Conservation (phyloP, 192 early-diverging fungal species). For the Dissophora globulifera region DNA sequence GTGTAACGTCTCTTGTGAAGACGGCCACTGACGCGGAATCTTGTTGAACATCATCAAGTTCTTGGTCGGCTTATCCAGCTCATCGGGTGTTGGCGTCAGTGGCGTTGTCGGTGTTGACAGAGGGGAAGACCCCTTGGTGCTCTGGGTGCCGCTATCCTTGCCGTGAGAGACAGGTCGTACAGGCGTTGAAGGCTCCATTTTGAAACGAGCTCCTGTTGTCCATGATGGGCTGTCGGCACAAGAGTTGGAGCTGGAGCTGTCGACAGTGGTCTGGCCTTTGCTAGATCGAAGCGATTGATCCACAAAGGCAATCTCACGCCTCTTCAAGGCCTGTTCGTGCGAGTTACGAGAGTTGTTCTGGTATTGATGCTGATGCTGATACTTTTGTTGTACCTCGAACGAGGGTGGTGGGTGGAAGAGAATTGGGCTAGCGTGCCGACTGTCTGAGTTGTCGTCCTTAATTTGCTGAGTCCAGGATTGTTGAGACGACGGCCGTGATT, state of each 20-base stretch:
- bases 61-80: conserved; percentile 42
- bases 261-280: conserved; percentile 5
- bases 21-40: conserved; percentile 49
- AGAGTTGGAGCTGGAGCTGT: conserved; percentile 15
- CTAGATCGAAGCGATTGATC: not conserved
- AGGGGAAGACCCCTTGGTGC: conserved; percentile 17
- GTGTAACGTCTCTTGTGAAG: conserved; percentile 49
- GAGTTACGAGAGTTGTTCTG: conserved; percentile 7
- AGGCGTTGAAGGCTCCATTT: conserved; percentile 37
- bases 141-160: not conserved
- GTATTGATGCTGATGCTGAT: too few relatives aligned
- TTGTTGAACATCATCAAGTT: conserved; percentile 52
- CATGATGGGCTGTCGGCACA: conserved; percentile 25
- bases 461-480: conserved; percentile 13
- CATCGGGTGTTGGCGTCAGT: conserved; percentile 30
- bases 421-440: conserved; percentile 2
- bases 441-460: conserved; percentile 10
- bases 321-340: conserved; percentile 7
- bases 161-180: conserved; percentile 2
- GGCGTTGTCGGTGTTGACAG: conserved; percentile 17
- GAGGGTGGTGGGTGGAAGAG: not conserved
- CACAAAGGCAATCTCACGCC: not conserved
- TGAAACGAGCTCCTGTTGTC: conserved; percentile 15
- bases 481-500: conserved; percentile 13
- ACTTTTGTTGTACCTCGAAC: conserved; percentile 10